These are phyloP conservation scores for Daucus carota DNA, from an alignment of 129 eudicot species.

Conservation along the genomic window DNA sequence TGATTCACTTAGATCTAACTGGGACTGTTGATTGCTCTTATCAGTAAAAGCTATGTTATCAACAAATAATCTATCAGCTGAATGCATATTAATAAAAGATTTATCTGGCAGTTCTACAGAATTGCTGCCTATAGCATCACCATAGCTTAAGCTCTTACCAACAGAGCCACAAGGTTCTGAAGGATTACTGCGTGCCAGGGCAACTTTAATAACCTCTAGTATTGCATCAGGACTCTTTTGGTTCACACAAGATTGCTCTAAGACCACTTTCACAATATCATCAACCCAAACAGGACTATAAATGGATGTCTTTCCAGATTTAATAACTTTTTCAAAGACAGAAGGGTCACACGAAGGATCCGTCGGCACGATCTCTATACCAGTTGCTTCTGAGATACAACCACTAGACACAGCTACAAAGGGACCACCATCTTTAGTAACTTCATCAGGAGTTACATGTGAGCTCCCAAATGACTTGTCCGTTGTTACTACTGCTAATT, in stretches of 20 bases:
- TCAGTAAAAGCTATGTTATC: conserved; percentile 12
- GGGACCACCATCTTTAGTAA: neutral
- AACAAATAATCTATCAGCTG: conserved; percentile 13
- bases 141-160: neutral
- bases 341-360: neutral
- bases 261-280: conserved; percentile 30
- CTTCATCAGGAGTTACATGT: conserved; percentile 18
- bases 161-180: conserved; percentile 10
- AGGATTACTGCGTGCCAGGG: conserved; percentile 20
- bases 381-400: conserved; percentile 8
- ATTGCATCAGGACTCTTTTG: conserved; percentile 26
- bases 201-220: conserved; percentile 32
- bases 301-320: neutral
- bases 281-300: conserved; percentile 25
- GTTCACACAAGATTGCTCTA: conserved; percentile 29
- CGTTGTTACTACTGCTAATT: conserved; percentile 56
- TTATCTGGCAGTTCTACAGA: conserved; percentile 18
- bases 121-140: neutral
- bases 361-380: conserved; percentile 1
- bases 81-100: conserved; percentile 1
- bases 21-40: conserved; percentile 14
- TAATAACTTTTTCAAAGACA: conserved; percentile 2
- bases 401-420: conserved; percentile 19
- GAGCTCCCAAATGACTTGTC: conserved; percentile 35
- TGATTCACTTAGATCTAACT: conserved; percentile 32